A percentile compares a stretch with the other conserved stretches of the same genome.
phyloP scores from a whole-genome alignment of 1,284 basidiomycete genomes.

The Apiotrichum sp. region DNA sequence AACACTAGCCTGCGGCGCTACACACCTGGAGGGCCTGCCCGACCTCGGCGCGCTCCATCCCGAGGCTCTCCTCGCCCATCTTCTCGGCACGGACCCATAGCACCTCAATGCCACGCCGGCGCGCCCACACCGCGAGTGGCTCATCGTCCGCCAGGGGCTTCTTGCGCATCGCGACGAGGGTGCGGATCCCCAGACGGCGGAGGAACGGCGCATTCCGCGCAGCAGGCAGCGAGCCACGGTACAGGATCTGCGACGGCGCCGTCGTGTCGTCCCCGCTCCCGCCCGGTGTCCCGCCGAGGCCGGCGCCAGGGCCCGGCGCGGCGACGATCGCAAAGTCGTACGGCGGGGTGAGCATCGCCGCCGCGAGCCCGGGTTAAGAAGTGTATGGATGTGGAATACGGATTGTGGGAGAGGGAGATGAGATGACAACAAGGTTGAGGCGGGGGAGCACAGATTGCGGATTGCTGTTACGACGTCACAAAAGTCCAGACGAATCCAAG shows the following conservation, averaged over 20 bases:
- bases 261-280: neutral
- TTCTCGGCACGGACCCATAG: constrained; percentile 39
- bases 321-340: constrained; percentile 30
- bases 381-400: no score
- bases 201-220: constrained; percentile 36
- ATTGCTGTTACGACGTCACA: no score
- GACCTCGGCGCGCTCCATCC: constrained; percentile 37
- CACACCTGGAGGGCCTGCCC: constrained; percentile 37
- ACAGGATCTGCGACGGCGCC: constrained; percentile 25
- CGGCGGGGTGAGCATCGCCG: constrained; percentile 24
- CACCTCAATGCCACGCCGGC: constrained; percentile 20
- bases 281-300: neutral
- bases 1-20: neutral
- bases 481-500: no score
- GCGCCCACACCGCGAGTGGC: constrained; percentile 25
- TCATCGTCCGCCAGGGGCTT: constrained; percentile 45
- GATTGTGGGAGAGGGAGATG: neutral
- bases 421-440: no score
- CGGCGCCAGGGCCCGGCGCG: constrained; percentile 5
- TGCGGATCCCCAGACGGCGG: constrained; percentile 51
- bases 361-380: neutral
- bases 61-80: constrained; percentile 39
- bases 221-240: constrained; percentile 35
- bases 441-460: neutral
- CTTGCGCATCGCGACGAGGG: constrained; percentile 53